Evolutionary conservation across 805 yeast genomes (phyloP), one percentile per base, ranked within the genome.

Genomic region (Candida suzukii): DNA sequence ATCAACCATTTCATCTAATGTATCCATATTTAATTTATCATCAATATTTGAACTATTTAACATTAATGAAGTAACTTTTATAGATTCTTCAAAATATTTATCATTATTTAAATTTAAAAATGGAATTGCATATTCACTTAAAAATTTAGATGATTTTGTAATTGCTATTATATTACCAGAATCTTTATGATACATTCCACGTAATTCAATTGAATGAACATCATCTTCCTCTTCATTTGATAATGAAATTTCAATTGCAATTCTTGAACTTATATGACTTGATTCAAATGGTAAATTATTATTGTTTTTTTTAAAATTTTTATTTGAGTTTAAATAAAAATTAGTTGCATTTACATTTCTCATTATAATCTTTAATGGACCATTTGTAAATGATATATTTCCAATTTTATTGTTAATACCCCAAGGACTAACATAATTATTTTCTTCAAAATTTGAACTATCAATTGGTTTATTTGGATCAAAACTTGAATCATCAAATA

Each of bases 111-210:
- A 57, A 3, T 71, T 58, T 12, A 79, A 64, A 52, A 79, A 81
- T 11, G 87, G 78, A 27, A 84, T 63, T 1, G 80, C 82, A 52
- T 73, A 71, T n/a, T 68, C 41, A 8, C 88, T 81, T 40, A 69
- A 65, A 56, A 79, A 79, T 55, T 81, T 83, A 7, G 84, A 85
- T 24, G 88, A 73, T 28, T 70, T 65, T 1, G 88, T 71, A 17
- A 74, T 53, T 0, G 80, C 69, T 14, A 84, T 63, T 4, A 84
- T 56, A 39, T 83, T 67, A 0, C 95, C 95, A 1, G 76, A 62
- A 18, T 71, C 68, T 46, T 83, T 80, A 52, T 81, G 86, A 55
- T 82, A 83, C 2, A 80, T 69, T 0, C 88, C 90, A 20, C 63
- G 61, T 11, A 85, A 61, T 4, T 67, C 65, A 17, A 88, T 48